phyloP scores from a whole-genome alignment of 192 early-diverging fungal genomes.

The Funneliformis geosporum region DNA sequence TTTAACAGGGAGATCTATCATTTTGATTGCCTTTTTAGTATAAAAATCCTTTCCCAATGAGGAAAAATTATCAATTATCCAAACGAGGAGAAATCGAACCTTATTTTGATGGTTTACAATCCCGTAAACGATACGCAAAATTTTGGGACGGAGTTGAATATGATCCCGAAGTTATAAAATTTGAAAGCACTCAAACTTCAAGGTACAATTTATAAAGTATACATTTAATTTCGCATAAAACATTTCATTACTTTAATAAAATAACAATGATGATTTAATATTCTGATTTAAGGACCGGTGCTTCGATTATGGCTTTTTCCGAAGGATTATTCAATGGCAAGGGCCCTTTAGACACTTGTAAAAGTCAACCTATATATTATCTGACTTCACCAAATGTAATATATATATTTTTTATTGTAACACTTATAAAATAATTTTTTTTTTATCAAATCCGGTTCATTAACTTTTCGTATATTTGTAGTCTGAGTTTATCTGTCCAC shows the following conservation, averaged over 20 bases:
- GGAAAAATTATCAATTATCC: no score
- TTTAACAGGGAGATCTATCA: no score
- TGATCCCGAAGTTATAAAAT: no score
- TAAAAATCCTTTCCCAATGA: conserved; percentile 2
- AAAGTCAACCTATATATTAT: neutral
- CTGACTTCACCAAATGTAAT: neutral
- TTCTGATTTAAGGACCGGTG: neutral
- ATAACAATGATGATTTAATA: neutral
- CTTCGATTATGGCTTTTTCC: neutral
- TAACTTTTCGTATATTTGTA: no score
- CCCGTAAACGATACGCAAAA: no score
- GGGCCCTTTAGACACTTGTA: neutral
- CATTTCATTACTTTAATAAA: neutral
- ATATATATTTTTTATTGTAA: neutral
- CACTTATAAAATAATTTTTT: no score
- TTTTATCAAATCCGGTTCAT: no score
- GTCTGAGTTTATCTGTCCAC: no score
- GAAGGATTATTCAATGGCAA: neutral
- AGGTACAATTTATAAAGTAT: neutral
- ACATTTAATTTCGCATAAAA: no score
- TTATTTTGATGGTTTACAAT: conserved; percentile 2
- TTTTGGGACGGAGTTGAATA: no score
- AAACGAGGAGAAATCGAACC: neutral
- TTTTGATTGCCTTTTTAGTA: no score
- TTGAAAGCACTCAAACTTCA: neutral